Evolutionary conservation across 257 asterid species (phyloP).

Genomic region (Cynanchum wilfordii): DNA sequence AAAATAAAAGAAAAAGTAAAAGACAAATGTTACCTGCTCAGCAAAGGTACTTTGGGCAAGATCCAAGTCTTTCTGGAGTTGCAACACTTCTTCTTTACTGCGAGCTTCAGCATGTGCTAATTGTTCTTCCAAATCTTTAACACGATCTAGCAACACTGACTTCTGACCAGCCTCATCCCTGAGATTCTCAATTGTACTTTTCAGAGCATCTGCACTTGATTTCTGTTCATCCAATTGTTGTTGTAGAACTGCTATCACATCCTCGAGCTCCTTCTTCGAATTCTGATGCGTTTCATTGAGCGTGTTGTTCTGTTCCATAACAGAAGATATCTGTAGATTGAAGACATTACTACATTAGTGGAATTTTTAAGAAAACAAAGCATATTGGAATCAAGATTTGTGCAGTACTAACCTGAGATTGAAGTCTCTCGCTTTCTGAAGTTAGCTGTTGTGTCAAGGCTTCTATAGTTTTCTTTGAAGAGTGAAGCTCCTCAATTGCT

Average conservation of each 20-base stretch:
- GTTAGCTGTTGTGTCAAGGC: constrained; percentile 47
- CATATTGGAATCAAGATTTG: background rate
- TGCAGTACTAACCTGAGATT: constrained; percentile 57
- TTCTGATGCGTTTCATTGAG: constrained; percentile 60
- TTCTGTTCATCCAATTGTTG: constrained; percentile 67
- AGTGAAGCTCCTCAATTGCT: constrained; percentile 24
- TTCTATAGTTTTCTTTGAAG: constrained; percentile 53
- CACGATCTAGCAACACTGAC: constrained; percentile 43
- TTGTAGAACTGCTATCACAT: constrained; percentile 53
- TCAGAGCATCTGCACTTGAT: constrained; percentile 49
- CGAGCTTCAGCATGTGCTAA: constrained; percentile 46
- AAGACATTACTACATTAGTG: constrained; percentile 1
- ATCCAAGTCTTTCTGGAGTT: constrained; percentile 9
- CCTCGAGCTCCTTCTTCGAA: constrained; percentile 70
- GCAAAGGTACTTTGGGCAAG: constrained; percentile 10
- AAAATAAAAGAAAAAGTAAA: too few relatives aligned
- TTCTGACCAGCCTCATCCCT: constrained; percentile 46
- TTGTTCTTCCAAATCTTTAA: constrained; percentile 61
- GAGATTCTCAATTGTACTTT: constrained; percentile 50
- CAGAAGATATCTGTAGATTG: constrained; percentile 57
- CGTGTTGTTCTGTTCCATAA: constrained; percentile 59
- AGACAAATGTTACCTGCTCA: constrained; percentile 8
- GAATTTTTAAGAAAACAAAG: constrained; percentile 7
- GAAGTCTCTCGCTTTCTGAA: constrained; percentile 67
- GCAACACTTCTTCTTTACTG: constrained; percentile 29